phyloP scores from a whole-genome alignment of 768 basidiomycete genomes.

The Mycena vulgaris region DNA sequence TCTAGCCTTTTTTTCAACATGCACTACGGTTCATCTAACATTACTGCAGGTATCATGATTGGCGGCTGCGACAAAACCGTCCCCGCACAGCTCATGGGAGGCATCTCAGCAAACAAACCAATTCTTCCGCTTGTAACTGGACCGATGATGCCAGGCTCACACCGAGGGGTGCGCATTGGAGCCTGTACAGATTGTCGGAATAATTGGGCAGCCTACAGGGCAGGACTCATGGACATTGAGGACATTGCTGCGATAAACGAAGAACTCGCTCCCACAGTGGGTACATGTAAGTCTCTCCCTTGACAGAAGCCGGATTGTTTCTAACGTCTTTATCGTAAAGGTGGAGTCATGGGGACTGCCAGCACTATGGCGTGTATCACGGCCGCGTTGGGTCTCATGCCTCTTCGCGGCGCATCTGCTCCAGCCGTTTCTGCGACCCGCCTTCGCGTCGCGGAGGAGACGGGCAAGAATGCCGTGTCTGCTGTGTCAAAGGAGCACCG shows the following conservation, averaged over 20 bases:
- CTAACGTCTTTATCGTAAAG: not conserved
- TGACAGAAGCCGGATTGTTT: not conserved
- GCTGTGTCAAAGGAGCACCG: constrained; percentile 31
- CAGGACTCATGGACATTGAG: constrained; percentile 39
- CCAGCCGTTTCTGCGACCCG: constrained; percentile 38
- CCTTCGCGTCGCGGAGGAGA: constrained; percentile 38
- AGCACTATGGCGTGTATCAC: constrained; percentile 39
- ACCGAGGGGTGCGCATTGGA: constrained; percentile 33
- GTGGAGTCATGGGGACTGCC: constrained; percentile 40
- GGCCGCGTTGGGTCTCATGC: constrained; percentile 37
- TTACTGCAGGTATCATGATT: constrained; percentile 33
- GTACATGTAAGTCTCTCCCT: not conserved
- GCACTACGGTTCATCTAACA: not conserved
- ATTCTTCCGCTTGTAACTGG: constrained; percentile 36
- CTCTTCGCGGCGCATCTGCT: constrained; percentile 37
- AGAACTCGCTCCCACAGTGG: constrained; percentile 38
- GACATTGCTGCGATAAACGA: constrained; percentile 39
- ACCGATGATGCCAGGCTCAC: constrained; percentile 39
- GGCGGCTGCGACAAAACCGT: constrained; percentile 41
- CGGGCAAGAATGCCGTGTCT: constrained; percentile 33
- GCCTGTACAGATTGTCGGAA: constrained; percentile 39
- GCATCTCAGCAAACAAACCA: constrained; percentile 38
- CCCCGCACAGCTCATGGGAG: constrained; percentile 39
- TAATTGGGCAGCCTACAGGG: constrained; percentile 38
- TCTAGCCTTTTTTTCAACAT: not conserved